Evolutionary conservation across 2,329 filamentous ascomycete species (phyloP).

Genomic region (Venturia nashicola): DNA sequence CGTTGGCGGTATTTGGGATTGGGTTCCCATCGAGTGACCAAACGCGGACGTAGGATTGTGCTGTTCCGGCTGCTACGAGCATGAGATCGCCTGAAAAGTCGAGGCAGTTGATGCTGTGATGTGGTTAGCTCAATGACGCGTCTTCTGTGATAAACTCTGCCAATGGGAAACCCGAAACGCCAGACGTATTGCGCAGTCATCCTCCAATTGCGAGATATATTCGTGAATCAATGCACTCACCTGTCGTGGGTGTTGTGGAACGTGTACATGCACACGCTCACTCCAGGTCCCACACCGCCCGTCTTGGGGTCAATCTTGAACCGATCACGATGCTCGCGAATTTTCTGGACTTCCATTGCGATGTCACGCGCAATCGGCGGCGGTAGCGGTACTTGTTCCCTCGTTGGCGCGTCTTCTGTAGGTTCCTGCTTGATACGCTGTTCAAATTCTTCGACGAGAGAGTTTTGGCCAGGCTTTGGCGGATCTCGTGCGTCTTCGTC

Average conservation of each 20-base stretch:
- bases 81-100: slow-evolving; percentile 89
- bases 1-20: slow-evolving; percentile 54
- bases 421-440: slow-evolving; percentile 82
- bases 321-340: slow-evolving; percentile 83
- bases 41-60: slow-evolving; percentile 89
- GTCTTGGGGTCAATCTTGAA: slow-evolving; percentile 79
- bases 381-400: slow-evolving; percentile 72
- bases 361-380: slow-evolving; percentile 83
- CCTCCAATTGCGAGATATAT: background rate
- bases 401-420: slow-evolving; percentile 66
- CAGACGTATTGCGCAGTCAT: background rate
- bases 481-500: slow-evolving; percentile 73
- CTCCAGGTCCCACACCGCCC: slow-evolving; percentile 67
- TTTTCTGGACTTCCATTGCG: slow-evolving; percentile 83
- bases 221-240: slow-evolving; percentile 36
- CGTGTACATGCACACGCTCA: slow-evolving; percentile 95
- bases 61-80: slow-evolving; percentile 77
- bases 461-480: slow-evolving; percentile 56
- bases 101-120: slow-evolving; percentile 66
- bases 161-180: background rate
- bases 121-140: slow-evolving; percentile 14
- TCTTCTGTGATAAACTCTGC: background rate
- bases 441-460: slow-evolving; percentile 78
- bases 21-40: slow-evolving; percentile 84
- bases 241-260: slow-evolving; percentile 93